Conservation (phyloP, 257 asterid species). For the Linderniella brevidens region DNA sequence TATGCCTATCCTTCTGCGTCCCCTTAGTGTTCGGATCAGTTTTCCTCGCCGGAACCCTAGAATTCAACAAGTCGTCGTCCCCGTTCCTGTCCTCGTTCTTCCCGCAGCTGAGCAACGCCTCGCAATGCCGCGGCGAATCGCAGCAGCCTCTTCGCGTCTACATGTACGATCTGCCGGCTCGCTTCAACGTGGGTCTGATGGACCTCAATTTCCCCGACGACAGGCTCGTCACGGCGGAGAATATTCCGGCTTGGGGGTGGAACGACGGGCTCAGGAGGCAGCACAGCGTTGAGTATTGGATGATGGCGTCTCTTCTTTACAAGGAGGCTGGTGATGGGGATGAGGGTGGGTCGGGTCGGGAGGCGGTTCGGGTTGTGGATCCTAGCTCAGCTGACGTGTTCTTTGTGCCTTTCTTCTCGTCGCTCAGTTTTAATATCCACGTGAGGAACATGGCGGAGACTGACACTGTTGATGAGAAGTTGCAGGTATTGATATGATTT, state of each 20-base stretch:
- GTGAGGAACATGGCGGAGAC: constrained; percentile 45
- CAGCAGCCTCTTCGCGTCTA: constrained; percentile 27
- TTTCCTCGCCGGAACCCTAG: constrained; percentile 25
- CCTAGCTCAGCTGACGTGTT: constrained; percentile 63
- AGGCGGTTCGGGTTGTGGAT: constrained; percentile 67
- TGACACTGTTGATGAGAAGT: constrained; percentile 42
- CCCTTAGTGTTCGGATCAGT: constrained; percentile 22
- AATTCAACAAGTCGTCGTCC: constrained; percentile 12
- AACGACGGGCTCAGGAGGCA: constrained; percentile 27
- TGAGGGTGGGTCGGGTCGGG: constrained; percentile 14
- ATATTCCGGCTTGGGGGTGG: constrained; percentile 35
- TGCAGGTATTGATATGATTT: constrained; percentile 47
- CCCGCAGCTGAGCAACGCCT: constrained; percentile 21
- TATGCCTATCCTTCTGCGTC: constrained; percentile 23
- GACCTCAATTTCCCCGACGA: constrained; percentile 19
- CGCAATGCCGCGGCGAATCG: constrained; percentile 15
- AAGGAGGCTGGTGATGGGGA: constrained; percentile 8
- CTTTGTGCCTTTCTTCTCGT: constrained; percentile 84
- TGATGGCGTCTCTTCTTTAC: constrained; percentile 42
- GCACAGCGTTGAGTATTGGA: constrained; percentile 52
- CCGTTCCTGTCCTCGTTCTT: constrained; percentile 19
- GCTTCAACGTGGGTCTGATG: constrained; percentile 35
- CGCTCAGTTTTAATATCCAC: constrained; percentile 52
- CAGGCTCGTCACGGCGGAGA: constrained; percentile 17
- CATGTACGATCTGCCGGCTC: constrained; percentile 43